Evolutionary conservation across 495 filamentous ascomycete genomes (phyloP), one percentile per base, ranked within the genome.

Genomic region (Pyrenula aspistea): DNA sequence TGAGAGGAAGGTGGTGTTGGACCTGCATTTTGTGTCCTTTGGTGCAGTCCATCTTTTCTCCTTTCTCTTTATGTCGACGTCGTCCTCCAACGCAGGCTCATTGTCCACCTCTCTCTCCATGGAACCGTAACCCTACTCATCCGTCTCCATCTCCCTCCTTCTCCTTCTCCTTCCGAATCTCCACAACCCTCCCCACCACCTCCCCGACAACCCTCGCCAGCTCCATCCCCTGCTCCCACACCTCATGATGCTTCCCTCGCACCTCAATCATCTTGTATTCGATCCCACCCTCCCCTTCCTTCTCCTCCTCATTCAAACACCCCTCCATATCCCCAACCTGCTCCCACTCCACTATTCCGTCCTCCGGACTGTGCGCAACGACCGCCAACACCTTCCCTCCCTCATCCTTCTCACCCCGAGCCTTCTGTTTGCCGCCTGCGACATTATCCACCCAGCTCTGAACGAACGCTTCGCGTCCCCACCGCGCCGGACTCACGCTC

Each of bases 201-300:
- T 42, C 15, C 4, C 8, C 15, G 4, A 42, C 31, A 4, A 68
- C 67, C 55, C 61, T 65, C 21, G 72, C 82, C 55, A 87, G 56
- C 61, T 78, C 75, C 23, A 62, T 64, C 4, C 80, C 80, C 21
- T 73, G 67, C 48, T 73, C 59, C 73, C 81, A 83, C 1, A 82
- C 67, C 51, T 83, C 75, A 63, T 88, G 78, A 72, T 91, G 87
- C n/a, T 62, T 68, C 4, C 85, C 87, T 10, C 61, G 57, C n/a
- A 87, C 58, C 56, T 75, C 68, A 21, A 73, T 57, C 2, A 77
- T 52, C 65, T 55, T 22, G 56, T 55, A 60, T 56, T 59, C 67
- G 69, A 61, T 71, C n/a, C 56, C 60, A 55, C 48, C 61, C 60
- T 77, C 57, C 23, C 61, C 64, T 50, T 68, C 56, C 53, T 62